Conservation (phyloP, 176 grass and related monocot species). For the Aegilops tauschii region DNA sequence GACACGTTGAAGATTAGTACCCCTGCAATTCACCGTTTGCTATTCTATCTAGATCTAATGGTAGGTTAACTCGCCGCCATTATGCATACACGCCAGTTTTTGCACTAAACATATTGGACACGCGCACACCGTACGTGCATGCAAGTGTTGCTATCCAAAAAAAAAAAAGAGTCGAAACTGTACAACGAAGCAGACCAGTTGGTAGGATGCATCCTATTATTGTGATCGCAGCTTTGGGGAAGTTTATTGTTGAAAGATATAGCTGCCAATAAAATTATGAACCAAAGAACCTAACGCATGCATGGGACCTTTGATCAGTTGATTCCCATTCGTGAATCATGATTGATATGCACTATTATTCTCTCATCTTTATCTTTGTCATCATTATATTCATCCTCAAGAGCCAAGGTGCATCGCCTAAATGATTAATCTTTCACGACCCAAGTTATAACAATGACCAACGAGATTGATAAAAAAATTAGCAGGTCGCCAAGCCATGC, state of each 20-base stretch:
- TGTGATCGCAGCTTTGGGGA: not conserved
- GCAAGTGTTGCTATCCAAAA: not conserved
- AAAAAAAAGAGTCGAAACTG: not conserved
- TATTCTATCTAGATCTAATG: not conserved
- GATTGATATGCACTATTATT: constrained; percentile 11
- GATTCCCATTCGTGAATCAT: constrained; percentile 34
- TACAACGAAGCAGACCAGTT: not conserved
- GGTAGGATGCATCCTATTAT: not conserved
- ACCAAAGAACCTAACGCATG: not conserved
- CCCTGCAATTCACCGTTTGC: not conserved
- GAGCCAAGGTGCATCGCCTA: too few species aligned
- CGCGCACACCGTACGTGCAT: not conserved
- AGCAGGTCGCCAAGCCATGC: not conserved
- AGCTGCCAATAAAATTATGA: not conserved
- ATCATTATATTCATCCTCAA: constrained; percentile 21
- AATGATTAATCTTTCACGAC: not conserved
- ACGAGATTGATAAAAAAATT: not conserved
- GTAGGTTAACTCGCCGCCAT: not conserved
- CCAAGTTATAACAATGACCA: too few species aligned
- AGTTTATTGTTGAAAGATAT: not conserved
- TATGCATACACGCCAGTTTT: not conserved
- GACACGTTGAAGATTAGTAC: not conserved
- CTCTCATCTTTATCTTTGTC: constrained; percentile 17
- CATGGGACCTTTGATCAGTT: constrained; percentile 26
- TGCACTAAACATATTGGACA: not conserved